phyloP scores from a whole-genome alignment of 345 rosid genomes.

The Eucalyptus polyanthemos region DNA sequence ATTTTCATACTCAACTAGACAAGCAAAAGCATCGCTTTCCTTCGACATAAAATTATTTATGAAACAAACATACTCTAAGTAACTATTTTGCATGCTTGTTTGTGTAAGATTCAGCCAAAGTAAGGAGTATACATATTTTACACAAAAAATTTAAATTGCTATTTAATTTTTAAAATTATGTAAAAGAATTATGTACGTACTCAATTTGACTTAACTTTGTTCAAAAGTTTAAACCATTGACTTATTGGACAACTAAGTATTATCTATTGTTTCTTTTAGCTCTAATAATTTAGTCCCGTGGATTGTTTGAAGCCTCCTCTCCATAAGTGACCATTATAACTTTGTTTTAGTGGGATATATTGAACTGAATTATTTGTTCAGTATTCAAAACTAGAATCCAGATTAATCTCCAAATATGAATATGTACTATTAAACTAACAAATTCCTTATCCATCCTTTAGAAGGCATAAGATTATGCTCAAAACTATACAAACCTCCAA shows the following conservation, averaged over 20 bases:
- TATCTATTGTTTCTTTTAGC: not conserved
- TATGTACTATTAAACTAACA: not conserved
- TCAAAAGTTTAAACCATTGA: not conserved
- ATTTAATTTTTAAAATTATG: not conserved
- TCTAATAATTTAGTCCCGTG: not conserved
- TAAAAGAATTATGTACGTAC: not conserved
- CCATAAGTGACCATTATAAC: not conserved
- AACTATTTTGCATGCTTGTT: not conserved
- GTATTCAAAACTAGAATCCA: not conserved
- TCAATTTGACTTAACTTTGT: not conserved
- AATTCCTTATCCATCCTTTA: not conserved
- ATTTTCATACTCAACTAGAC: not conserved
- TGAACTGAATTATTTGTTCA: not conserved
- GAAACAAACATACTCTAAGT: not conserved
- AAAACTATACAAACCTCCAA: not conserved
- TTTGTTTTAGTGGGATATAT: not conserved
- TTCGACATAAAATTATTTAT: too few species aligned
- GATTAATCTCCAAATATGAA: not conserved
- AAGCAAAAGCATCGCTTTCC: not conserved
- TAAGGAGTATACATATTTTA: not conserved
- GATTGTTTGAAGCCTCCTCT: not conserved
- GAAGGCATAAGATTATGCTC: not conserved
- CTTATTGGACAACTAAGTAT: not conserved
- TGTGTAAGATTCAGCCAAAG: not conserved
- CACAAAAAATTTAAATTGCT: not conserved